Percentiles rank a stretch among this genome's conserved stretches.
These are phyloP conservation scores for Globomyces pollinis-pini DNA, from an alignment of 192 early-diverging fungal genomes.

Conservation along the genomic window DNA sequence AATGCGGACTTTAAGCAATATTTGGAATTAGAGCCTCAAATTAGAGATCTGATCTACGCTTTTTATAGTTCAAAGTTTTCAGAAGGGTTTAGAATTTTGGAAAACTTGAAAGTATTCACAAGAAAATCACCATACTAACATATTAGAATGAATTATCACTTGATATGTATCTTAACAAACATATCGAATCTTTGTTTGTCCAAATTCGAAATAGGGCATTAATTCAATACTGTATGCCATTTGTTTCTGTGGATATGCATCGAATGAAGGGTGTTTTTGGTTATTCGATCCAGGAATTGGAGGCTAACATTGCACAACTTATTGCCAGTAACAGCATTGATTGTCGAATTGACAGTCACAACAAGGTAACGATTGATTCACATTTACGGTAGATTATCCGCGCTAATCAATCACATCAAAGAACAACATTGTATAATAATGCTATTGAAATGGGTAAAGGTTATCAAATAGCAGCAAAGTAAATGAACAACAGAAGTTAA, in stretches of 20 bases:
- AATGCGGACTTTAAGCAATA: slow-evolving; percentile 66
- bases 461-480: not conserved
- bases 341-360: slow-evolving; percentile 78
- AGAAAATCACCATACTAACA: too few relatives aligned
- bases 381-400: not conserved
- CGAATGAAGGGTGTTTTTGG: slow-evolving; percentile 71
- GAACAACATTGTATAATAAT: not conserved
- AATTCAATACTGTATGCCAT: slow-evolving; percentile 76
- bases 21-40: slow-evolving; percentile 75
- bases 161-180: slow-evolving; percentile 65
- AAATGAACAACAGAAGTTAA: not conserved
- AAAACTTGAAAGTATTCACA: slow-evolving; percentile 52
- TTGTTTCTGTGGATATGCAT: slow-evolving; percentile 66
- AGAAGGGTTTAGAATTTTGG: slow-evolving; percentile 57
- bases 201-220: slow-evolving; percentile 69
- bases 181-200: slow-evolving; percentile 60
- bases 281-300: slow-evolving; percentile 49
- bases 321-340: slow-evolving; percentile 66
- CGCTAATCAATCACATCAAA: not conserved
- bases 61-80: slow-evolving; percentile 76
- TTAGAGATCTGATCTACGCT: slow-evolving; percentile 58
- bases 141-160: slow-evolving; percentile 50
- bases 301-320: slow-evolving; percentile 58
- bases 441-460: not conserved
- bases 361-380: slow-evolving; percentile 56